Conservation (phyloP, 352 stramenopile genomes). For the Phytophthora foliorum region DNA sequence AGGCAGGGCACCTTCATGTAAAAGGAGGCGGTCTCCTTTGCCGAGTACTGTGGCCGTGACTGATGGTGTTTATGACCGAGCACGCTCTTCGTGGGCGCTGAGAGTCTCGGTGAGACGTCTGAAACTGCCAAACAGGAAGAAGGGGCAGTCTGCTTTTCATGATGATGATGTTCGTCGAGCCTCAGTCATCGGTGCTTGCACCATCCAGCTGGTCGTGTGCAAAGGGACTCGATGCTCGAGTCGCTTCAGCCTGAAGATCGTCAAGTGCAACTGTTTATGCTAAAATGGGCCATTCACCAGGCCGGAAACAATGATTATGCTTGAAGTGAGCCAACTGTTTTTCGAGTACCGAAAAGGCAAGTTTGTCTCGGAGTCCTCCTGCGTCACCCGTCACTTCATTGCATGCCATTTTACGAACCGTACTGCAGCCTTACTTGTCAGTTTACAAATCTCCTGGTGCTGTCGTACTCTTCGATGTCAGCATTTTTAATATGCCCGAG, state of each 20-base stretch:
- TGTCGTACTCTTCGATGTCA: no score
- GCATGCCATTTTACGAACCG: no score
- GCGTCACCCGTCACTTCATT: no score
- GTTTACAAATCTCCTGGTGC: no score
- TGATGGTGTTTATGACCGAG: slow-evolving; percentile 2
- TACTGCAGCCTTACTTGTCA: no score
- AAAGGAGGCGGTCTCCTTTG: background rate
- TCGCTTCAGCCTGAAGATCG: background rate
- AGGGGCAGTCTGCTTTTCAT: background rate
- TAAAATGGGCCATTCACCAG: background rate
- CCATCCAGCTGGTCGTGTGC: background rate
- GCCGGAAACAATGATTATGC: background rate
- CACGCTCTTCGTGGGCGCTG: background rate
- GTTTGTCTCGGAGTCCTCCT: no score
- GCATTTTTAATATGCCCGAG: no score
- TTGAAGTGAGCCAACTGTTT: background rate
- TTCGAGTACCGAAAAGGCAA: slow-evolving; percentile 2
- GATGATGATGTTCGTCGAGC: slow-evolving; percentile 1
- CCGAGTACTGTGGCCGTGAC: background rate
- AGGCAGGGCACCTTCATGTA: background rate
- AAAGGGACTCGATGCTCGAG: background rate
- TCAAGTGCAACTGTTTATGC: background rate
- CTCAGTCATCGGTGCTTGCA: background rate
- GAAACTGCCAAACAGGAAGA: background rate
- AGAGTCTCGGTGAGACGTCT: no score